A percentile compares a stretch with the other conserved stretches of the same genome.
phyloP scores from a whole-genome alignment of 2,329 filamentous ascomycete genomes.

The Fusarium humuli region DNA sequence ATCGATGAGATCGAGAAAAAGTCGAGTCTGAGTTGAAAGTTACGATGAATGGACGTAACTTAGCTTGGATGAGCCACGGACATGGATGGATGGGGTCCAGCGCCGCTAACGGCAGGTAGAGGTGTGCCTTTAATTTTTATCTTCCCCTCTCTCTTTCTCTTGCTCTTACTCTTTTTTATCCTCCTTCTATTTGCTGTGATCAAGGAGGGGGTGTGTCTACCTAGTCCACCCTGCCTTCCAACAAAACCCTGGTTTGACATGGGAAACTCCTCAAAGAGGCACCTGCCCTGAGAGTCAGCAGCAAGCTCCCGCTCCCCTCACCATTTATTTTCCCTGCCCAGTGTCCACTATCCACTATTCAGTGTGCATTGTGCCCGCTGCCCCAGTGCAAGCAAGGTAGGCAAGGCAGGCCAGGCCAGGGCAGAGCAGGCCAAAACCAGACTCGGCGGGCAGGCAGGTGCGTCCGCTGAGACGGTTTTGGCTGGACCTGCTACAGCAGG shows the following conservation, averaged over 20 bases:
- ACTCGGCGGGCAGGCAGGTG: conserved; percentile 18
- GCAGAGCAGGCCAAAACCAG: neutral
- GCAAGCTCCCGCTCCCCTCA: conserved; percentile 36
- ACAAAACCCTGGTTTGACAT: conserved; percentile 18
- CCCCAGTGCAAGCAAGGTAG: neutral
- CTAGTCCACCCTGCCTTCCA: conserved; percentile 6
- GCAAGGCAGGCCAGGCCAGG: neutral
- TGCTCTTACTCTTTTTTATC: neutral
- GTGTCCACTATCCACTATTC: neutral
- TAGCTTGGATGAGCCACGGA: conserved; percentile 33
- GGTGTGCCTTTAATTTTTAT: conserved; percentile 23
- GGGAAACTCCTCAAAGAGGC: conserved; percentile 29
- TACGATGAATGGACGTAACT: conserved; percentile 34
- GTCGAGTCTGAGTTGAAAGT: conserved; percentile 34
- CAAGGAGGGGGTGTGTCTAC: conserved; percentile 3
- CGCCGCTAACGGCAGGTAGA: conserved; percentile 22
- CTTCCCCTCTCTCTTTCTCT: neutral
- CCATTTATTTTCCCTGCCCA: conserved; percentile 3
- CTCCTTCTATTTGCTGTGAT: neutral
- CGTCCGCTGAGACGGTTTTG: conserved; percentile 34
- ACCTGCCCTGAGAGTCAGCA: conserved; percentile 40
- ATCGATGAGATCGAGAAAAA: conserved; percentile 53
- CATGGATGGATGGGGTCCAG: conserved; percentile 17
- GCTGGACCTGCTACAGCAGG: conserved; percentile 15
- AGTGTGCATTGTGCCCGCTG: neutral